Conservation (phyloP, 108 stramenopile species). For the Mediolabrus comicus region DNA sequence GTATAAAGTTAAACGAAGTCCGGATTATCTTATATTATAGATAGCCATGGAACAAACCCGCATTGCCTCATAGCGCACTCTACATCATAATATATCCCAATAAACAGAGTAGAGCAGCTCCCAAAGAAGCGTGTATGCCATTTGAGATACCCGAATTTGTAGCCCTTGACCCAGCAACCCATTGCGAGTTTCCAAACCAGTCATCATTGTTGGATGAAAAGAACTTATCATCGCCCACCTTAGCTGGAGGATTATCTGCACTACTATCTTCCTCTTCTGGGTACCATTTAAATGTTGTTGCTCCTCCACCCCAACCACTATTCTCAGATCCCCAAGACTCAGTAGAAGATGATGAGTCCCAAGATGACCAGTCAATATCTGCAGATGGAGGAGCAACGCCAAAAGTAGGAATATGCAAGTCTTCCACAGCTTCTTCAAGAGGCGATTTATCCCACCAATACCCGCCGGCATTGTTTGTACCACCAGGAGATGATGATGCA, state of each 20-base stretch:
- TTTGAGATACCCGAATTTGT: background rate
- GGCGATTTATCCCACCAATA: background rate
- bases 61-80: too few species aligned
- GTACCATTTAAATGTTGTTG: background rate
- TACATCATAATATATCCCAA: background rate
- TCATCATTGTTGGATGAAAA: background rate
- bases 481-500: background rate
- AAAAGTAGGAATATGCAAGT: background rate
- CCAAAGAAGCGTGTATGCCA: background rate
- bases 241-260: background rate
- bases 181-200: background rate
- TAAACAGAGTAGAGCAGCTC: background rate
- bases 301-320: background rate
- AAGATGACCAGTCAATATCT: background rate
- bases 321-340: background rate
- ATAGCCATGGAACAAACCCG: too few species aligned
- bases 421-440: background rate
- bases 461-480: background rate
- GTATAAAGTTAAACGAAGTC: too few species aligned
- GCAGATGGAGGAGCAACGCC: background rate
- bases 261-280: background rate
- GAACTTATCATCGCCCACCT: background rate
- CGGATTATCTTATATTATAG: too few species aligned
- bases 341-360: background rate
- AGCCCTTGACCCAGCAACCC: background rate